Evolutionary conservation across 2,329 filamentous ascomycete genomes (phyloP).

Genomic region (Xylaria sp.): DNA sequence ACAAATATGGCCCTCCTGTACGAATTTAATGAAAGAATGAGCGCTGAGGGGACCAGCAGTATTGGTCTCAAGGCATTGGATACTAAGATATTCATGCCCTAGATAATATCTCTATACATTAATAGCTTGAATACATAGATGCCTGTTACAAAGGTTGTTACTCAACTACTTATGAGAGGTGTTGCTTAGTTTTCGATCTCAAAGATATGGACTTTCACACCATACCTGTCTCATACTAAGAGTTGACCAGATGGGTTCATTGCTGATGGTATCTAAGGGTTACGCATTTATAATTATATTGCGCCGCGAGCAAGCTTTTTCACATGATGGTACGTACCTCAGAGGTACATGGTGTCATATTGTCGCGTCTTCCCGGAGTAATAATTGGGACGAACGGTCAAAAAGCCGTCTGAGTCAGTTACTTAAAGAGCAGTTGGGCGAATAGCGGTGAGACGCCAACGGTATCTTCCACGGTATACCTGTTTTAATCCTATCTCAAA

Average conservation of each 20-base stretch:
- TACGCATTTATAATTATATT: too few relatives aligned
- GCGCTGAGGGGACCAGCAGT: neutral
- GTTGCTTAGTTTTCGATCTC: too few relatives aligned
- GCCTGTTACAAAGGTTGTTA: neutral
- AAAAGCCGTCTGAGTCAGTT: neutral
- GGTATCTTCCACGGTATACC: conserved; percentile 23
- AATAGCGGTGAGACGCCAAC: conserved; percentile 25
- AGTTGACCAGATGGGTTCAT: neutral
- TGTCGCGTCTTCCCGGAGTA: too few relatives aligned
- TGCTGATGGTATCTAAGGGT: conserved; percentile 9
- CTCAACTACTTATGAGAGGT: too few relatives aligned
- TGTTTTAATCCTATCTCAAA: conserved; percentile 34
- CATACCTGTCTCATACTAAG: neutral
- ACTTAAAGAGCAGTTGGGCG: neutral
- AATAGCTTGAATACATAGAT: neutral
- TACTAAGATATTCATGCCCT: conserved; percentile 3
- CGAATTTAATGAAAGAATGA: conserved; percentile 24
- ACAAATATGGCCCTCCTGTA: conserved; percentile 21
- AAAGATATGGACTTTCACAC: too few relatives aligned
- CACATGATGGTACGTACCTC: neutral
- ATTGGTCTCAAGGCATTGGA: conserved; percentile 23
- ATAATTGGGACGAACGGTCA: neutral
- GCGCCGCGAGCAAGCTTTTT: too few relatives aligned
- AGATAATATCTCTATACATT: neutral
- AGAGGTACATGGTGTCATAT: neutral